A percentile compares a stretch with the other conserved stretches of the same genome.
Conservation (phyloP, 2,329 filamentous ascomycete genomes). For the Venturia oleaginea region DNA sequence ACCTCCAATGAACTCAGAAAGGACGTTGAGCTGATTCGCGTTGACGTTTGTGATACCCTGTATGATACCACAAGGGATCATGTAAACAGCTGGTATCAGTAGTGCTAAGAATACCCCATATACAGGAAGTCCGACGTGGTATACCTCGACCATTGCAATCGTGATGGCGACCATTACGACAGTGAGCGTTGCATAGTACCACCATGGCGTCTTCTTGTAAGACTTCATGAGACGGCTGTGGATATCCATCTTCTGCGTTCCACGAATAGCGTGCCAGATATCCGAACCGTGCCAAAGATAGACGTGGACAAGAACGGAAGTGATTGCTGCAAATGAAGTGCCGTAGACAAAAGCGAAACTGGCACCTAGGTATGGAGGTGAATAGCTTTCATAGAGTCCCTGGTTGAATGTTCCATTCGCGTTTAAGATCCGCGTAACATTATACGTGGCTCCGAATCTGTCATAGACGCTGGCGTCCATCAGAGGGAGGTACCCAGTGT, state of each 20-base stretch:
- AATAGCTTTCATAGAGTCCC: conserved; percentile 26
- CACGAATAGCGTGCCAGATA: conserved; percentile 29
- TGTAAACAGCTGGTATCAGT: conserved; percentile 22
- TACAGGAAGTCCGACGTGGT: conserved; percentile 44
- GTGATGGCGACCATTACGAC: conserved; percentile 36
- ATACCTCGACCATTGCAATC: conserved; percentile 37
- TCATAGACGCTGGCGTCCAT: conserved; percentile 24
- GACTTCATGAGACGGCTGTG: conserved; percentile 23
- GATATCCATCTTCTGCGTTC: conserved; percentile 26
- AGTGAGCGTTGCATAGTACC: conserved; percentile 44
- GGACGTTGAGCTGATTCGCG: conserved; percentile 19
- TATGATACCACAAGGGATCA: conserved; percentile 49
- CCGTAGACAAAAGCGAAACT: conserved; percentile 31
- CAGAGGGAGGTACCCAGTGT: conserved; percentile 27
- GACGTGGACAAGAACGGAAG: conserved; percentile 27
- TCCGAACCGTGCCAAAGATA: conserved; percentile 29
- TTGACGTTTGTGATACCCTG: conserved; percentile 52
- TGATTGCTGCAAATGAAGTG: conserved; percentile 29
- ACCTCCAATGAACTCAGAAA: conserved; percentile 21
- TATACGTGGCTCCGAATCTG: conserved; percentile 27
- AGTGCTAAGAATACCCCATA: conserved; percentile 32
- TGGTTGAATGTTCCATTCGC: conserved; percentile 25
- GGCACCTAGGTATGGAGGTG: conserved; percentile 29
- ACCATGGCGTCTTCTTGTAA: conserved; percentile 26
- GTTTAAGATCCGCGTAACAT: conserved; percentile 25